Conservation (phyloP, 371 early-diverging fungal genomes). For the Syncephalastrum monosporum region DNA sequence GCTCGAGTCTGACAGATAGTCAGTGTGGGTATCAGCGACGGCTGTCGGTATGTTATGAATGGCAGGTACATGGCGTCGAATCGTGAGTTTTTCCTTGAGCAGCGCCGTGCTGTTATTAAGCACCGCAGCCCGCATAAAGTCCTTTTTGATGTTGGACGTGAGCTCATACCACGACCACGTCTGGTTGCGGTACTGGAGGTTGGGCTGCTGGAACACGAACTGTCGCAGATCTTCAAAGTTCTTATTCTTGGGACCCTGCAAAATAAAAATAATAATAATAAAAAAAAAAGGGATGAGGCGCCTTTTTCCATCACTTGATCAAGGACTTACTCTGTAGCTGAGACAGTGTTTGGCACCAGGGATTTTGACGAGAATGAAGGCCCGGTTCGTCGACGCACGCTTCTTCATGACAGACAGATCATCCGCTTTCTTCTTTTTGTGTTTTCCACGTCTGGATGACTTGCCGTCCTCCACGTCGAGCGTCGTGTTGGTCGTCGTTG, state of each 20-base stretch:
- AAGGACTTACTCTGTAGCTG: conserved; percentile 57
- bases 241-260: conserved; percentile 64
- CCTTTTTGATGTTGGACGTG: conserved; percentile 60
- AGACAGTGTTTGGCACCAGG: conserved; percentile 68
- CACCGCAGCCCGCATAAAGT: conserved; percentile 47
- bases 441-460: conserved; percentile 1
- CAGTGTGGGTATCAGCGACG: conserved; percentile 11
- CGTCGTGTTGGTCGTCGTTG: conserved; percentile 1
- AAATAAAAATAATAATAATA: neutral
- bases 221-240: conserved; percentile 72
- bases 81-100: conserved; percentile 42
- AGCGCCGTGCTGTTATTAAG: conserved; percentile 44
- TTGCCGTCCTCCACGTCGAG: conserved; percentile 3
- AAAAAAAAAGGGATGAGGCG: neutral
- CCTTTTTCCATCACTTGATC: neutral
- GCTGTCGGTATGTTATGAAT: neutral
- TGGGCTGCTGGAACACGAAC: conserved; percentile 71
- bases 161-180: conserved; percentile 79
- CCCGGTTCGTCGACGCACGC: conserved; percentile 65
- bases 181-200: conserved; percentile 71
- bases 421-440: conserved; percentile 21
- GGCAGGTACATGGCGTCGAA: conserved; percentile 38
- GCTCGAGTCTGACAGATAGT: conserved; percentile 11
- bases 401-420: conserved; percentile 63
- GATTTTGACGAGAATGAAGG: conserved; percentile 76